These are phyloP conservation scores for Cairneyella variabilis DNA, from an alignment of 495 filamentous ascomycete species.

Conservation along the genomic window DNA sequence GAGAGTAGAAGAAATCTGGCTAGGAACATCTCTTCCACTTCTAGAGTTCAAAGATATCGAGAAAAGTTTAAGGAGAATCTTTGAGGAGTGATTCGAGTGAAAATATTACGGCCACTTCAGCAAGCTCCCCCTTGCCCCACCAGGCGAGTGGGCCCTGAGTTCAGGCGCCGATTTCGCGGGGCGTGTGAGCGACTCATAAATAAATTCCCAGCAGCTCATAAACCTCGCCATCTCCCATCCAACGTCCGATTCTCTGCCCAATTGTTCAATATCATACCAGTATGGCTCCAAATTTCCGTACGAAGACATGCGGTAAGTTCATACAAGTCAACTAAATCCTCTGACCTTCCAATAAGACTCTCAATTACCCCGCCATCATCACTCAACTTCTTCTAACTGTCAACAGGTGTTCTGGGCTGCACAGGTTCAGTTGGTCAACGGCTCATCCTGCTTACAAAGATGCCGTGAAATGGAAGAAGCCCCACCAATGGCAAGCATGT, in stretches of 20 bases:
- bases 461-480: conserved; percentile 81
- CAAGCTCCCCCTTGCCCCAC: no score
- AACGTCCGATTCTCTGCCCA: no score
- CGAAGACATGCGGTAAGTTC: conserved; percentile 19
- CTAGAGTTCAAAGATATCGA: no score
- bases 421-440: conserved; percentile 85
- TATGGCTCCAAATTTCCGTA: conserved; percentile 8
- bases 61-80: no score
- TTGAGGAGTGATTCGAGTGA: no score
- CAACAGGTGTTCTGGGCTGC: conserved; percentile 59
- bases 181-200: no score
- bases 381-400: conserved; percentile 4
- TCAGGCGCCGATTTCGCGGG: no score
- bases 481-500: conserved; percentile 62
- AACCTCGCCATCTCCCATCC: conserved; percentile 28
- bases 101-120: no score
- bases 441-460: conserved; percentile 80
- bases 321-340: not conserved
- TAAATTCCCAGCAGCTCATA: not conserved
- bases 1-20: no score
- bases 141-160: no score
- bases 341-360: not conserved
- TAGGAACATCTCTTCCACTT: no score
- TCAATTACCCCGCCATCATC: not conserved
- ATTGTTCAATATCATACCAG: not conserved